Base-by-base conservation (phyloP, 306 rosid genomes). In the Fragaria vesca region DNA sequence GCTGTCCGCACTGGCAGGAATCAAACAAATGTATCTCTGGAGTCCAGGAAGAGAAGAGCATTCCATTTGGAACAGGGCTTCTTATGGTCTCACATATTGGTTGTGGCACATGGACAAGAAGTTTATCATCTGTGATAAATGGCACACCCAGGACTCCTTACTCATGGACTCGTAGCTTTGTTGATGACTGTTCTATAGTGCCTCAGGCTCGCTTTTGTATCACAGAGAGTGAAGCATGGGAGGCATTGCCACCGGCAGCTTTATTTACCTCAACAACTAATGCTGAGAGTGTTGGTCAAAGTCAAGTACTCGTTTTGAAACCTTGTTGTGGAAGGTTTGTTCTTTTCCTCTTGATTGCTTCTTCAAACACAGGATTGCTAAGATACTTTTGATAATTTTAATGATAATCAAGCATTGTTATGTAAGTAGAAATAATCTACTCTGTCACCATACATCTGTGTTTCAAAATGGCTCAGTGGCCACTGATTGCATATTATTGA, bases 311-410 rank as follows among this genome's bases (percentile, higher is more conserved):
- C 72, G 86, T 89, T 73, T 75, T 89, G 84, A 80, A 83, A 13
- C 7, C 86, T 66, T 95, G 96, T 79, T 93, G 97, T 74, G 97
- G 99, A 91, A 93, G 97, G 97, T 95, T 54, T 61, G 20, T 46
- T 65, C 58, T 83, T 72, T 82, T 80, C 79, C 70, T 48, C 46
- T 43, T 76, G 34, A 77, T 47, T 76, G 20, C 69, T 30, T 73
- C 61, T 85, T 32, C 24, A 34, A 71, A 76, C 66, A 10, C 3
- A 51, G 36, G 12, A 10, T 51, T 30, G 45, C 62, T 42, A 24
- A 16, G 72, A 71, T 70, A 47, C 69, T 76, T 32, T 30, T 30
- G n/a, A 24, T 51, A 15, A 58, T 32, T 40, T 12, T 83, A 38
- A 65, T 8, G 11, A 51, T 24, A 51, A 63, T 47, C 15, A 8